Conservation (phyloP, 2,329 filamentous ascomycete genomes). For the Cladosporium oxysporum region DNA sequence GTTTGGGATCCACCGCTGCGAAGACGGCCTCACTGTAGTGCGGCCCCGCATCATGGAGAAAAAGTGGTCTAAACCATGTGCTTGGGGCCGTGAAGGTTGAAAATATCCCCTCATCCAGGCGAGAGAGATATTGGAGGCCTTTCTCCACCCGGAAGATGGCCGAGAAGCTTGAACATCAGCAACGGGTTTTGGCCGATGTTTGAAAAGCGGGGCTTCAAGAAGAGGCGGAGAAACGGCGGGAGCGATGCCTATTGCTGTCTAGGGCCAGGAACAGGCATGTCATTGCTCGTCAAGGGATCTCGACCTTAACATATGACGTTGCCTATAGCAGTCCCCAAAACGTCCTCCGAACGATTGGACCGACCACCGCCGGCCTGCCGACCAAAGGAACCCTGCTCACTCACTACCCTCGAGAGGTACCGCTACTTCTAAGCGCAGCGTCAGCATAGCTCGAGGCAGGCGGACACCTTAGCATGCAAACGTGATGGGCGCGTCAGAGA, state of each 20-base stretch:
- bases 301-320: conserved; percentile 18
- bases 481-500: conserved; percentile 93
- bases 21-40: neutral
- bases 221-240: neutral
- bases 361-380: neutral
- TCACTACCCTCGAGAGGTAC: neutral
- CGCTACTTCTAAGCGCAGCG: neutral
- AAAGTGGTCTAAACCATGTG: neutral
- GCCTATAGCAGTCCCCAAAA: neutral
- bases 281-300: conserved; percentile 10
- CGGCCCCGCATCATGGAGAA: conserved; percentile 7
- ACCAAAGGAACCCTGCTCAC: neutral
- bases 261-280: conserved; percentile 12
- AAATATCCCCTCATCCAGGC: neutral
- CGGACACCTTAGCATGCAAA: neutral
- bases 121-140: neutral
- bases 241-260: neutral
- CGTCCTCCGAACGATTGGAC: neutral
- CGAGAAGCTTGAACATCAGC: neutral
- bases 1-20: neutral
- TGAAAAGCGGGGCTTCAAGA: neutral
- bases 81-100: neutral
- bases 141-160: neutral
- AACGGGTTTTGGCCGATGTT: neutral
- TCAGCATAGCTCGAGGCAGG: neutral